phyloP scores from a whole-genome alignment of 163 green algal species.

The Scenedesmus sp. region DNA sequence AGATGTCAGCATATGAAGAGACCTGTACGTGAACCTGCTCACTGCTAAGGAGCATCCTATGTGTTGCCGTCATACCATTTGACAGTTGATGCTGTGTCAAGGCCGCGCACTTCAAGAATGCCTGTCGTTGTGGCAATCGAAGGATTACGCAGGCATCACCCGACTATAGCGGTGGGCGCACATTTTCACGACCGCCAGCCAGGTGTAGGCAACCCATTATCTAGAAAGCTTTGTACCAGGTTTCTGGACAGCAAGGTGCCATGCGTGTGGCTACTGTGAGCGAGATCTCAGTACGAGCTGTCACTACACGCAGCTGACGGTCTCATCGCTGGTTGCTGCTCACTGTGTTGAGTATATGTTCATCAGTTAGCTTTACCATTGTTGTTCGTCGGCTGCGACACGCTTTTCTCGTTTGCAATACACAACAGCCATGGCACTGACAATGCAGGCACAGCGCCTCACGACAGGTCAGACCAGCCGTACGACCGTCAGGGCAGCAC shows the following conservation, averaged over 20 bases:
- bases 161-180: neutral
- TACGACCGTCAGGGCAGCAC: constrained; percentile 16
- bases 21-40: too few species aligned
- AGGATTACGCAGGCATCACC: neutral
- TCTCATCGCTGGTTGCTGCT: neutral
- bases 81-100: too few species aligned
- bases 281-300: constrained; percentile 16
- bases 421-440: constrained; percentile 29
- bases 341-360: neutral
- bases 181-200: neutral
- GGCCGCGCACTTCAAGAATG: neutral
- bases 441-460: constrained; percentile 39
- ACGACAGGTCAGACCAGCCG: neutral
- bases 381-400: neutral
- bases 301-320: constrained; percentile 40
- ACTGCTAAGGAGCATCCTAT: too few species aligned
- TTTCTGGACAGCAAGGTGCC: neutral
- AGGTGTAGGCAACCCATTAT: neutral
- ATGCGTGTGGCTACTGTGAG: neutral
- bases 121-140: neutral
- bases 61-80: too few species aligned
- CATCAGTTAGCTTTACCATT: neutral
- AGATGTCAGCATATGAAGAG: too few species aligned
- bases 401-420: neutral
- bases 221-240: neutral